Base-by-base conservation (phyloP, 23 red algal genomes). In the Porphyridium purpureum region DNA sequence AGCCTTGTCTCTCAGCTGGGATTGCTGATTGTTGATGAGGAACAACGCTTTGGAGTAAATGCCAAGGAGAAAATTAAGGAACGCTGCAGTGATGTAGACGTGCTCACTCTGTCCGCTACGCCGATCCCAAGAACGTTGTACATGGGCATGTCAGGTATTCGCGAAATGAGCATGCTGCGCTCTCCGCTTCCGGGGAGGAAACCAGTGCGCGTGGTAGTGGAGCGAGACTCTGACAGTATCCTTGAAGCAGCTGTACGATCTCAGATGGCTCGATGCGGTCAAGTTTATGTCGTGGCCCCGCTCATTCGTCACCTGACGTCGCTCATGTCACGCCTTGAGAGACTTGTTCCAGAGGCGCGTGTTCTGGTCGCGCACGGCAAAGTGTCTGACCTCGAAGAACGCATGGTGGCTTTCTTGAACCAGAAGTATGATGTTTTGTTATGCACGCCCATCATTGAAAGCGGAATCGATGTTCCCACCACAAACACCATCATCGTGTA, bases 11-110 rank as follows among this genome's bases (percentile, higher is more conserved):
- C 25, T 15, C 25, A 57, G 17, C 72, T 84, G 15, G 80, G 80
- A 17, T 52, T 85, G 38, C 60, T 85, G 9, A 66, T 85, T 41
- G 80, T 98, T 23, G 90, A 98, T 64, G 90, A 98, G 28, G 90
- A 98, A 36, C 90, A 98, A 7, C 57, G 90, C 9, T 84, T 98
- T 63, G 90, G 90, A n/a, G 90, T 98, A 6, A 82, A 81, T 34
- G 79, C 85, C 5, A 98, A 98, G 73, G 90, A 98, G 49, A 74
- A 81, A 35, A 70, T 98, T 21, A 72, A 74, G 33, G 59, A 29
- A 9, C 65, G 57, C 24, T 55, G 62, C 29, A 30, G 52, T 30
- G 27, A 59, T 7, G 56, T 98, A 57, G 90, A 98, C 53, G 59
- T 67, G 4, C 62, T 86, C 14, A 80, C 55, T 47, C 30, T 98